Evolutionary conservation across 1,284 basidiomycete species (phyloP), one percentile per base, ranked within the genome.

Genomic region (Cutaneotrichosporon sp.): DNA sequence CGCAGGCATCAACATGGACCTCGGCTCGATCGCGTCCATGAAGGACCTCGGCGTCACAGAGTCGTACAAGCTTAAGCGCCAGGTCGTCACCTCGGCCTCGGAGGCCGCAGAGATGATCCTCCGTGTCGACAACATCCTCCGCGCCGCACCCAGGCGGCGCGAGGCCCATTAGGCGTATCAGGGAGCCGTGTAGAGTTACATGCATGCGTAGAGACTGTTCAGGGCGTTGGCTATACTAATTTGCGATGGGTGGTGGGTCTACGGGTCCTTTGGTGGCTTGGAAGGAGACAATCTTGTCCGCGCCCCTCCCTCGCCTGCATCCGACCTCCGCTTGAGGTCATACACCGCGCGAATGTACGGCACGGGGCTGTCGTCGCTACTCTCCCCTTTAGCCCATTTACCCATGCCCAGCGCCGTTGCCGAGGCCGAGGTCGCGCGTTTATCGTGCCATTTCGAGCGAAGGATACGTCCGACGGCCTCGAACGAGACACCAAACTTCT

Each of bases 21-120:
- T 83, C 34, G 96, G 90, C 10, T 77, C 78, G 2, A 84, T 98
- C 48, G 90, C 83, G 0, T 92, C 89, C 13, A 98, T 98, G 96
- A 80, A 77, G 63, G 77, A 84, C 49, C 79, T 92, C 5, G 96
- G 94, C 37, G 77, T 98, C 38, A 96, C 92, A 0, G 94, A 99
- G 78, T 91, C 88, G 65, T 98, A 91, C 78, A 98, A 98, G 80
- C 80, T 99, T 60, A 99, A 98, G 79, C 80, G 86, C 41, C 93
- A 97, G 76, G 93, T 98, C 0, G 86, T 99, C 4, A 77, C 90
- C 49, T 92, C 88, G 65, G 93, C 96, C 1, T 92, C 85, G 58
- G 96, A 99, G 74, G 96, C 94, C 9, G 88, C 91, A 2, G 96
- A 99, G 79, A 97, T 98, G 92, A 53, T 52, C 56, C 41, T 55